A percentile compares a stretch with the other conserved stretches of the same genome.
Conservation (phyloP, 2,329 filamentous ascomycete genomes). For the Huntiella decipiens region DNA sequence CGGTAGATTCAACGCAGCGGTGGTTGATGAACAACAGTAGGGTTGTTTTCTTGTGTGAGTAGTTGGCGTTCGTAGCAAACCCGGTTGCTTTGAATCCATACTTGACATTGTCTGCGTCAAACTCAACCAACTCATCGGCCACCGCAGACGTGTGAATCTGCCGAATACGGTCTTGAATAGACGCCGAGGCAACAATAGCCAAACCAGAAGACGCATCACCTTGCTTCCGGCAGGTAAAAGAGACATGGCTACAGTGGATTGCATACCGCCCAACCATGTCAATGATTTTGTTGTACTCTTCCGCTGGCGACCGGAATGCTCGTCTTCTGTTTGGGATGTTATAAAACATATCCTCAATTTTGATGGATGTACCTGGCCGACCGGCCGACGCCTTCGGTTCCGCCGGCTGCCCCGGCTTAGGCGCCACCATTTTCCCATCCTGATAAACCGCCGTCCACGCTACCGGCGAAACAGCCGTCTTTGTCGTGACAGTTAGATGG, state of each 20-base stretch:
- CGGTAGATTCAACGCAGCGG: slow-evolving; percentile 73
- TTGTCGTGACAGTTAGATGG: slow-evolving; percentile 85
- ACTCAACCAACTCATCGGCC: slow-evolving; percentile 72
- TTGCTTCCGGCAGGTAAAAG: slow-evolving; percentile 92
- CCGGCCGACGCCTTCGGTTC: slow-evolving; percentile 82
- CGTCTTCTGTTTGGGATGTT: slow-evolving; percentile 75
- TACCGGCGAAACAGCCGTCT: slow-evolving; percentile 68
- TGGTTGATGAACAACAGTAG: slow-evolving; percentile 93
- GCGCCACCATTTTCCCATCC: slow-evolving; percentile 58
- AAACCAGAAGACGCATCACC: slow-evolving; percentile 72
- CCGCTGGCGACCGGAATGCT: slow-evolving; percentile 77
- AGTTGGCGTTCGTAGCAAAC: slow-evolving; percentile 81
- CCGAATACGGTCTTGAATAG: slow-evolving; percentile 63
- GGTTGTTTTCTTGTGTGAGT: slow-evolving; percentile 75
- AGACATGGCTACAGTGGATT: slow-evolving; percentile 76
- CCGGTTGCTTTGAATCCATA: slow-evolving; percentile 74
- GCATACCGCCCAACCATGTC: slow-evolving; percentile 89
- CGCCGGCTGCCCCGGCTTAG: slow-evolving; percentile 71
- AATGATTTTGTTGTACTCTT: slow-evolving; percentile 95
- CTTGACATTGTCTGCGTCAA: slow-evolving; percentile 50
- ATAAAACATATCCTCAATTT: slow-evolving; percentile 93
- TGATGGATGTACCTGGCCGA: slow-evolving; percentile 79
- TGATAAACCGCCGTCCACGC: slow-evolving; percentile 84
- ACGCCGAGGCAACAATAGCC: slow-evolving; percentile 55
- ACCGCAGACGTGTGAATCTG: slow-evolving; percentile 72